Evolutionary conservation across 345 rosid species (phyloP).

Genomic region (Boechera stricta): DNA sequence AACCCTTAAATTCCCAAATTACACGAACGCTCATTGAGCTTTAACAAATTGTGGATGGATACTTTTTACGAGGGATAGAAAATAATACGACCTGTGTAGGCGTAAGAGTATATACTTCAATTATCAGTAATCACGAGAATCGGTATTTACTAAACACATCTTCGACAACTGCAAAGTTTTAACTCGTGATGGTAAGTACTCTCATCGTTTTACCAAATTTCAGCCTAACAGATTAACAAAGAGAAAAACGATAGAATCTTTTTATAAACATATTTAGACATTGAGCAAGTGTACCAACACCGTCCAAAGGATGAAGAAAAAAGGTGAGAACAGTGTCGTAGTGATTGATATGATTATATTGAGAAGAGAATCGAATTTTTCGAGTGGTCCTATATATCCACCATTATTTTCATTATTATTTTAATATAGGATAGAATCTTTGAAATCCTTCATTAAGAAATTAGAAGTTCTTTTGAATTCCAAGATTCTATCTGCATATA

Average conservation of each 20-base stretch:
- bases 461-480: slow-evolving; percentile 21
- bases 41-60: no score
- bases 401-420: slow-evolving; percentile 7
- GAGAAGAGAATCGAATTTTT: slow-evolving; percentile 39
- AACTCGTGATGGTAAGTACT: background rate
- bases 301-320: slow-evolving; percentile 5
- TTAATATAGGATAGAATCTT: slow-evolving; percentile 26
- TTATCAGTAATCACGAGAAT: background rate
- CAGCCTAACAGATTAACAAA: slow-evolving; percentile 1
- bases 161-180: background rate
- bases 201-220: background rate
- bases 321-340: slow-evolving; percentile 4
- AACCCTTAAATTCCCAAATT: no score
- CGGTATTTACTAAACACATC: background rate
- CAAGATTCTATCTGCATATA: slow-evolving; percentile 22
- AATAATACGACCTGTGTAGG: no score
- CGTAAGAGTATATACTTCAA: background rate
- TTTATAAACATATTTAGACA: background rate
- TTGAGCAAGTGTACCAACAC: slow-evolving; percentile 17
- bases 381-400: slow-evolving; percentile 40
- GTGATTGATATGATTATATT: slow-evolving; percentile 35
- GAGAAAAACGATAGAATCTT: background rate
- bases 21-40: no score
- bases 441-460: slow-evolving; percentile 8
- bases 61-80: no score